Percentiles rank a stretch among this genome's conserved stretches.
Conservation (phyloP, 805 yeast species). For the Groenewaldozyma salmanticensis region DNA sequence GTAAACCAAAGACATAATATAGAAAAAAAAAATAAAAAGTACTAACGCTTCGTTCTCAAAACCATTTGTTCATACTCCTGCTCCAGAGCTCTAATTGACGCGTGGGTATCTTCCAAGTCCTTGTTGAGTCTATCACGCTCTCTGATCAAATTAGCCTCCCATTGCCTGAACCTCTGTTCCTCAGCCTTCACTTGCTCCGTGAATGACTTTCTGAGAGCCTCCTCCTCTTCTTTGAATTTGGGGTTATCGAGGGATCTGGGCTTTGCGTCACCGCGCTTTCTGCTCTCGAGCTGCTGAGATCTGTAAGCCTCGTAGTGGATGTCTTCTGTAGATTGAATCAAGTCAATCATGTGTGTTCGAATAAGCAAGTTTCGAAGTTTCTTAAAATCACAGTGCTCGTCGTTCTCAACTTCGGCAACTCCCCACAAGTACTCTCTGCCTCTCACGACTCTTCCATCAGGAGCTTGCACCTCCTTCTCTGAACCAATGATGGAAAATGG, state of each 20-base stretch:
- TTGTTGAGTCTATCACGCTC: constrained; percentile 90
- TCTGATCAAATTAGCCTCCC: constrained; percentile 94
- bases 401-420: constrained; percentile 69
- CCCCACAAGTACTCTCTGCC: constrained; percentile 87
- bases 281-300: constrained; percentile 41
- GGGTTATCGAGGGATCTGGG: constrained; percentile 54
- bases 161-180: constrained; percentile 94
- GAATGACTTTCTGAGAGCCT: constrained; percentile 83
- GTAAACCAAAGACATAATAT: background rate
- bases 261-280: constrained; percentile 31
- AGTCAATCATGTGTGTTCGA: constrained; percentile 64
- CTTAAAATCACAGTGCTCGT: constrained; percentile 65
- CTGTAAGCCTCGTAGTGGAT: constrained; percentile 63
- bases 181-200: constrained; percentile 96
- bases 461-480: constrained; percentile 36
- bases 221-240: constrained; percentile 92
- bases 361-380: constrained; percentile 56
- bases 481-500: constrained; percentile 74
- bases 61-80: constrained; percentile 23
- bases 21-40: constrained; percentile 1
- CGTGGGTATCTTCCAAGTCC: constrained; percentile 83
- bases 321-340: constrained; percentile 66
- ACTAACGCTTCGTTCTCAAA: constrained; percentile 16
- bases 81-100: constrained; percentile 28
- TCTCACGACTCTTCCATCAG: constrained; percentile 42